phyloP scores from a whole-genome alignment of 2,329 filamentous ascomycete genomes.

The Nannizziopsis barbatae region DNA sequence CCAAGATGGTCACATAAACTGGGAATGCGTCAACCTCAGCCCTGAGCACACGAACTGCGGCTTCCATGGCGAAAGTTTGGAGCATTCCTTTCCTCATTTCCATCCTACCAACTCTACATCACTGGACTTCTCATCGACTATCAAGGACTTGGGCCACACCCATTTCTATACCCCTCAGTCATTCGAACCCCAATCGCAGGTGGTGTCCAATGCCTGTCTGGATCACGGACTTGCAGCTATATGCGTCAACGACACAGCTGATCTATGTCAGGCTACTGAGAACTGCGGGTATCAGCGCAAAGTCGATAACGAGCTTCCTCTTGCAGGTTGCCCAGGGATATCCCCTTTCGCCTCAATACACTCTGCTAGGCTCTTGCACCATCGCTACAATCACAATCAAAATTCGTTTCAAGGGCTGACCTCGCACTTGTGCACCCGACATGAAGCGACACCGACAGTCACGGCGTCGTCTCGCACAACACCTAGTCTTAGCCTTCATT shows the following conservation, averaged over 20 bases:
- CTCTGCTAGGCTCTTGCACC: neutral
- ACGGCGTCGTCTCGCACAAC: constrained; percentile 10
- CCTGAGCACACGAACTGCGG: constrained; percentile 2
- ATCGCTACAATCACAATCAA: constrained; percentile 6
- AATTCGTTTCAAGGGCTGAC: neutral
- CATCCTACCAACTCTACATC: neutral
- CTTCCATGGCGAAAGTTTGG: constrained; percentile 2
- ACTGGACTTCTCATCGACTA: neutral
- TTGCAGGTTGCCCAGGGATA: constrained; percentile 1
- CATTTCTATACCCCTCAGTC: constrained; percentile 1
- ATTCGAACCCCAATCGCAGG: constrained; percentile 1
- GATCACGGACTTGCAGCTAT: constrained; percentile 4
- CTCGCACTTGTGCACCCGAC: constrained; percentile 1
- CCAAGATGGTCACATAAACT: constrained; percentile 9
- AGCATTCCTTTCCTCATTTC: constrained; percentile 4
- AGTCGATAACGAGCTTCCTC: neutral
- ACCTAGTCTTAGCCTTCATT: constrained; percentile 12
- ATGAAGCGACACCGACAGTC: neutral
- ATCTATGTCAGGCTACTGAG: neutral
- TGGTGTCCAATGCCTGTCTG: neutral
- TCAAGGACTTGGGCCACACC: constrained; percentile 4
- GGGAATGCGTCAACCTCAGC: constrained; percentile 9
- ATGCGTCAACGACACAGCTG: constrained; percentile 4
- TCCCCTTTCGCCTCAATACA: constrained; percentile 8
- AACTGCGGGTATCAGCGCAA: constrained; percentile 1